Conservation (phyloP, 2,329 filamentous ascomycete species). For the Alternaria gansuensis region DNA sequence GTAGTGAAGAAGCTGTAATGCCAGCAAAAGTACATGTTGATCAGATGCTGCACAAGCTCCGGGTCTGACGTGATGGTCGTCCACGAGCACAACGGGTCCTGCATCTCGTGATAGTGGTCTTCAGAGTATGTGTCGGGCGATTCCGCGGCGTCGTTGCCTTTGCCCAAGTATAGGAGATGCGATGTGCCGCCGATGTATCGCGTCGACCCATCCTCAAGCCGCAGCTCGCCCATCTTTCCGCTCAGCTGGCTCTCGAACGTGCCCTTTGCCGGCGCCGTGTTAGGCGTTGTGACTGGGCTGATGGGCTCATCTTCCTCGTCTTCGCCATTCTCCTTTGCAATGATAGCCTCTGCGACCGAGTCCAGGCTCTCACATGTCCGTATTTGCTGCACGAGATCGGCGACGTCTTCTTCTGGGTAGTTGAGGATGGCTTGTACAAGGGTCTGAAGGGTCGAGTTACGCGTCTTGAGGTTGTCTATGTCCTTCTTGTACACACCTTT, state of each 20-base stretch:
- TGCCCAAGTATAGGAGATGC: constrained; percentile 80
- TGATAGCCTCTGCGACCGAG: constrained; percentile 68
- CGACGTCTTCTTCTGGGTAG: constrained; percentile 85
- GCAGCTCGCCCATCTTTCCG: constrained; percentile 90
- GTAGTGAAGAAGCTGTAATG: constrained; percentile 97
- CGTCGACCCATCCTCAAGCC: constrained; percentile 85
- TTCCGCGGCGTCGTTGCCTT: constrained; percentile 43
- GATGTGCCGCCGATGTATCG: constrained; percentile 95
- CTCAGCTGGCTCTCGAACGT: constrained; percentile 81
- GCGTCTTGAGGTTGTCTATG: constrained; percentile 84
- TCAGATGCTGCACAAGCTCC: constrained; percentile 81
- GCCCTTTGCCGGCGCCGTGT: constrained; percentile 46
- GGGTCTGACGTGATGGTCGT: constrained; percentile 83
- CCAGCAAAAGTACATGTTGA: constrained; percentile 98
- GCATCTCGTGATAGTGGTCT: constrained; percentile 62
- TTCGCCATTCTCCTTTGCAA: constrained; percentile 61
- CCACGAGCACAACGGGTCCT: constrained; percentile 84
- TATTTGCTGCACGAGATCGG: constrained; percentile 82
- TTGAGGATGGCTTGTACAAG: constrained; percentile 92
- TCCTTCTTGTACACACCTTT: constrained; percentile 98
- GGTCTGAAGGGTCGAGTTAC: constrained; percentile 88
- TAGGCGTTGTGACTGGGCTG: constrained; percentile 45
- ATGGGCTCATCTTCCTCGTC: constrained; percentile 55
- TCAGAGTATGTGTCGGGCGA: constrained; percentile 47
- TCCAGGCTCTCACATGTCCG: constrained; percentile 82